Conservation (phyloP, 2,329 filamentous ascomycete species). For the Cryphonectria naterciae region DNA sequence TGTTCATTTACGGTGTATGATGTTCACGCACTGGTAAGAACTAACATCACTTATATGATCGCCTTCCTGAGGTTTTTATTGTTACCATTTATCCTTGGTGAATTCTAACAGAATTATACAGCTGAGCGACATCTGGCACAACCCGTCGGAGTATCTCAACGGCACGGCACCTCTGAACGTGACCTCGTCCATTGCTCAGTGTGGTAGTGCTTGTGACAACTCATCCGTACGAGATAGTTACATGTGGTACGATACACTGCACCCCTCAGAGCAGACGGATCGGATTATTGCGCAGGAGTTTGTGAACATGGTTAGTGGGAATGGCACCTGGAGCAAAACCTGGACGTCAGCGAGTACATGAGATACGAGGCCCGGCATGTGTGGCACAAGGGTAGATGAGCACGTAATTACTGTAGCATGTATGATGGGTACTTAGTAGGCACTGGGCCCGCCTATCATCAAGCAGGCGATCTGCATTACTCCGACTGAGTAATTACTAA, state of each 20-base stretch:
- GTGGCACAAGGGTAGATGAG: background rate
- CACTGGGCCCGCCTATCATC: background rate
- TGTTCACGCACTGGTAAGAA: slow-evolving; percentile 51
- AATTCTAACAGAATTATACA: slow-evolving; percentile 31
- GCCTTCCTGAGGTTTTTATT: too few relatives aligned
- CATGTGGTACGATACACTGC: slow-evolving; percentile 60
- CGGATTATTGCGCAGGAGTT: slow-evolving; percentile 58
- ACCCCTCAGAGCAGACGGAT: slow-evolving; percentile 59
- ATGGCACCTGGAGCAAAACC: slow-evolving; percentile 28
- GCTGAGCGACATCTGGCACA: slow-evolving; percentile 58
- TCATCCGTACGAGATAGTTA: slow-evolving; percentile 49
- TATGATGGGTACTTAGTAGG: background rate
- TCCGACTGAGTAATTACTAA: background rate
- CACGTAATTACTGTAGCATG: background rate
- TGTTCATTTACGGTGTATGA: slow-evolving; percentile 59
- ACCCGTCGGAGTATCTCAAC: slow-evolving; percentile 57
- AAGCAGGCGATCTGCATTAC: background rate
- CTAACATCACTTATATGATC: too few relatives aligned
- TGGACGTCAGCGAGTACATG: slow-evolving; percentile 16
- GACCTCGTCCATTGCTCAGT: slow-evolving; percentile 52
- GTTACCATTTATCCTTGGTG: too few relatives aligned
- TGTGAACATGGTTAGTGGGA: slow-evolving; percentile 53
- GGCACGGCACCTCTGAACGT: slow-evolving; percentile 57
- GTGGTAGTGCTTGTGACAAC: slow-evolving; percentile 43
- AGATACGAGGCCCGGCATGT: background rate